phyloP scores from a whole-genome alignment of 257 asterid species.

The Nicotiana noctiflora region DNA sequence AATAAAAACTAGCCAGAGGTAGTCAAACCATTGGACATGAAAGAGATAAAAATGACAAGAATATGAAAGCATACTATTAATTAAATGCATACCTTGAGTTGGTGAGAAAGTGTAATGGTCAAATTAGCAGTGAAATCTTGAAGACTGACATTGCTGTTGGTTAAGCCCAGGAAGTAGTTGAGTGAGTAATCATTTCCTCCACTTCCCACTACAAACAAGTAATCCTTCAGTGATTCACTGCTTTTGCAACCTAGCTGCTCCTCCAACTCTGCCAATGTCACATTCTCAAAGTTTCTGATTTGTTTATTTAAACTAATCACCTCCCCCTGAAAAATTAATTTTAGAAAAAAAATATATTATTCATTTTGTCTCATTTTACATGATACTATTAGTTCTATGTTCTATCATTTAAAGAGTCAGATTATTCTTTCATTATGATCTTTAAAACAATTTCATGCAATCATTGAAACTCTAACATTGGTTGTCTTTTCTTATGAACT shows the following conservation, averaged over 20 bases:
- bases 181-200: slow-evolving; percentile 79
- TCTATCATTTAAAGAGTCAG: no score
- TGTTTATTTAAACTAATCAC: slow-evolving; percentile 49
- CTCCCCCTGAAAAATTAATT: slow-evolving; percentile 36
- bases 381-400: no score
- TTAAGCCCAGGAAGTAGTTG: slow-evolving; percentile 43
- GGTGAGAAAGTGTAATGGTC: slow-evolving; percentile 34
- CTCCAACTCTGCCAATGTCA: slow-evolving; percentile 50
- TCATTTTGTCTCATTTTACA: background rate
- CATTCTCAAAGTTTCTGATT: slow-evolving; percentile 47
- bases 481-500: background rate
- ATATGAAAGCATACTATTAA: background rate
- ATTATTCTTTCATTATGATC: background rate
- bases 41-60: background rate
- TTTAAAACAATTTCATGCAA: background rate
- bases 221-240: slow-evolving; percentile 17
- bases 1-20: no score
- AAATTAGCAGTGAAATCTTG: slow-evolving; percentile 50
- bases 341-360: background rate
- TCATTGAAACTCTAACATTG: no score
- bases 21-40: background rate
- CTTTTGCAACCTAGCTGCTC: slow-evolving; percentile 20
- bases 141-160: slow-evolving; percentile 31
- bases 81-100: slow-evolving; percentile 42
- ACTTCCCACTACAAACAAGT: slow-evolving; percentile 54